Evolutionary conservation across 306 rosid species (phyloP), one percentile per base, ranked within the genome.

Genomic region (Prunus dulcis): DNA sequence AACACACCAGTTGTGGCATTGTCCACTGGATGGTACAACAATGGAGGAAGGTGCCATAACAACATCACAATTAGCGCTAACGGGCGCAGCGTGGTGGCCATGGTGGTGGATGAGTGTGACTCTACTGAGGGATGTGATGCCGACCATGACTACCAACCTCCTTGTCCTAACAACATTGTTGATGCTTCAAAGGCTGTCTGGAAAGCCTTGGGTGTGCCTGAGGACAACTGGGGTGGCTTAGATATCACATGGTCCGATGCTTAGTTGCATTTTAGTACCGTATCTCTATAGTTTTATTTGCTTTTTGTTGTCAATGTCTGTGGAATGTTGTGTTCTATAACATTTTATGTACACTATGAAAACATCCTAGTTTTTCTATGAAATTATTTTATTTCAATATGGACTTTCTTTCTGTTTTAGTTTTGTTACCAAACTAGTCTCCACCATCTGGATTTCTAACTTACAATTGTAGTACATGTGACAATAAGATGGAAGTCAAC

Each of bases 51-150:
- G 63, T 86, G 91, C 32, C 32, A 23, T 0, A 38, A 76, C 6
- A 43, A 69, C 6, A 70, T 87, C 46, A 79, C 19, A 52, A 82
- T 90, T 2, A 12, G 14, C 25, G 90, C 64, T 0, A 86, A 86
- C 38, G 90, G 92, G 9, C 72, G n/a, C 20, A 80, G 52, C 1
- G 90, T 88, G 28, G 75, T 66, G 20, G 91, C 87, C 0, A 64
- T 23, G 79, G 94, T 89, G 46, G 90, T 89, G 32, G 94, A 89
- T n/a, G 91, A 89, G 63, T 89, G 91, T 78, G 94, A 87, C 25
- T 87, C 94, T 4, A 82, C 81, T 0, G 64, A 1, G 73, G 91
- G 94, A 3, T 87, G 84, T 49, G 89, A 85, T 73, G 53, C 61
- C 0, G 87, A 78, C 0, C 86, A 83, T 74, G 84, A 66, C 62